Evolutionary conservation across 495 filamentous ascomycete genomes (phyloP).

Genomic region (Penicillium soppii): DNA sequence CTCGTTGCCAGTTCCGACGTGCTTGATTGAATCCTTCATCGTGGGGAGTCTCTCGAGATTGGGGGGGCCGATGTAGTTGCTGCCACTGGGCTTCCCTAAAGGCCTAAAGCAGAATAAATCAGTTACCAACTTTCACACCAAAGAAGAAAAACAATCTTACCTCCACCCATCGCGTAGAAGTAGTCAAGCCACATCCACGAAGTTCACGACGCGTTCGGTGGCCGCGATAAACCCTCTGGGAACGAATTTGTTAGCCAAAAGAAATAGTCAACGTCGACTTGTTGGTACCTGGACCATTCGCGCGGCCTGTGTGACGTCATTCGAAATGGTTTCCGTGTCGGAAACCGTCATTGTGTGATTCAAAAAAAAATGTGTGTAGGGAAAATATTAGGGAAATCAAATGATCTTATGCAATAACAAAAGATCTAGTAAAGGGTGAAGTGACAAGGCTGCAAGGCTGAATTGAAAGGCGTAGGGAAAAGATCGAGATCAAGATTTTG

Average conservation of each 20-base stretch:
- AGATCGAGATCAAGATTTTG: neutral
- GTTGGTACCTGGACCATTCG: constrained; percentile 52
- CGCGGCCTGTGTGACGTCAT: constrained; percentile 47
- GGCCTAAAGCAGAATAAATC: constrained; percentile 34
- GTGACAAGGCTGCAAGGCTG: neutral
- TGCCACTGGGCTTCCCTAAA: constrained; percentile 57
- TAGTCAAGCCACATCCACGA: constrained; percentile 60
- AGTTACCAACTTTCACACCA: neutral
- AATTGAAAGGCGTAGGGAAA: neutral
- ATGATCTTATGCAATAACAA: too few relatives aligned
- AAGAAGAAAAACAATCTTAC: constrained; percentile 27
- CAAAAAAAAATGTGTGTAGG: too few relatives aligned
- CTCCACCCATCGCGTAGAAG: constrained; percentile 66
- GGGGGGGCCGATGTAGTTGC: constrained; percentile 30
- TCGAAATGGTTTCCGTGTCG: neutral
- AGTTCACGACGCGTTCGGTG: constrained; percentile 67
- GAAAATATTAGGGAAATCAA: too few relatives aligned
- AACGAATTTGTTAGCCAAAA: too few relatives aligned
- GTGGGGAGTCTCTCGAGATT: constrained; percentile 23
- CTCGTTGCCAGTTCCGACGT: constrained; percentile 72
- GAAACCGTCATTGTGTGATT: too few relatives aligned
- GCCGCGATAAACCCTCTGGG: constrained; percentile 69
- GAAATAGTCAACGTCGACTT: too few relatives aligned
- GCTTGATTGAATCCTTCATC: constrained; percentile 39
- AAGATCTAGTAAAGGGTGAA: neutral